Conservation (phyloP, 768 basidiomycete species). For the Tephrocybe rancida region DNA sequence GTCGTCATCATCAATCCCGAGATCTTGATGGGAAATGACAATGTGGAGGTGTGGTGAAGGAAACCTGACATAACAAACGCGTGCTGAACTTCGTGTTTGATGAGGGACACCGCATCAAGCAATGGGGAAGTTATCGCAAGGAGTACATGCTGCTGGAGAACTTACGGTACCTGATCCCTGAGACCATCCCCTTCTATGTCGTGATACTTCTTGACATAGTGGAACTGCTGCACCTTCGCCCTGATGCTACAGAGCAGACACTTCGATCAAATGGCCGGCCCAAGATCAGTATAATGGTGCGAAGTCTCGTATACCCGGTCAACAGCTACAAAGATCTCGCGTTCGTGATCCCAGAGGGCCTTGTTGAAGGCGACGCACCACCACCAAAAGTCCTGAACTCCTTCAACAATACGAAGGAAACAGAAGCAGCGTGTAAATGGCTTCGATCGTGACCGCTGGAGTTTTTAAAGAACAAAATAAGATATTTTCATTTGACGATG, state of each 20-base stretch:
- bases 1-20: slow-evolving; percentile 32
- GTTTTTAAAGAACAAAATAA: background rate
- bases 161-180: background rate
- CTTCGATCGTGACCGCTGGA: background rate
- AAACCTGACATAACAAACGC: background rate
- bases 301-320: slow-evolving; percentile 21
- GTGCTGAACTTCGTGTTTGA: slow-evolving; percentile 10
- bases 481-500: slow-evolving; percentile 5
- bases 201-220: slow-evolving; percentile 24
- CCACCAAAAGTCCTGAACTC: slow-evolving; percentile 3
- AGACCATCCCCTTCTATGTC: slow-evolving; percentile 14
- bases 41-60: background rate
- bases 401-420: slow-evolving; percentile 8
- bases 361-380: background rate
- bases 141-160: background rate
- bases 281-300: slow-evolving; percentile 30
- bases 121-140: background rate
- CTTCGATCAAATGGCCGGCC: slow-evolving; percentile 30
- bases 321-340: slow-evolving; percentile 24
- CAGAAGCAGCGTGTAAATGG: background rate
- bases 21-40: slow-evolving; percentile 16
- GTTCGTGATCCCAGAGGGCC: slow-evolving; percentile 2
- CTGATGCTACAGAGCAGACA: slow-evolving; percentile 14
- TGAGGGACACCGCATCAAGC: slow-evolving; percentile 11
- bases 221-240: slow-evolving; percentile 20